Conservation (phyloP, 164 flowering plant species). For the Chimonanthus praecox region DNA sequence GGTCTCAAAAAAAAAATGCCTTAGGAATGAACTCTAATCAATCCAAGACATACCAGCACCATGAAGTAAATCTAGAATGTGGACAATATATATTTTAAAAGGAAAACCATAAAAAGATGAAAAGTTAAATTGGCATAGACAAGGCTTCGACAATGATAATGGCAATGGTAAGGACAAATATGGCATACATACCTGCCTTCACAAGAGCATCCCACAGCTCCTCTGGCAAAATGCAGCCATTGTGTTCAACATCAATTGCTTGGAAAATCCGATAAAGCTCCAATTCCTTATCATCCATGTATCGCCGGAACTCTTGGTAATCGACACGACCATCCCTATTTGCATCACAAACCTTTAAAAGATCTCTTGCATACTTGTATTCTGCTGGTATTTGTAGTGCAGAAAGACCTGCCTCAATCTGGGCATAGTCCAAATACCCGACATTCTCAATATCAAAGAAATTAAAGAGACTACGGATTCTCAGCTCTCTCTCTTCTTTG, state of each 20-base stretch:
- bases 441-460: slow-evolving; percentile 58
- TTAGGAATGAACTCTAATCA: not conserved
- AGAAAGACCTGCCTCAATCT: slow-evolving; percentile 77
- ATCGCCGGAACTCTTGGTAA: slow-evolving; percentile 70
- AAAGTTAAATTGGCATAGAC: not conserved
- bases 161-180: not conserved
- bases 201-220: slow-evolving; percentile 95
- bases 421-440: slow-evolving; percentile 67
- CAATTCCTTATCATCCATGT: slow-evolving; percentile 94
- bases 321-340: slow-evolving; percentile 81
- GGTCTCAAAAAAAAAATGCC: not conserved
- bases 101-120: not conserved
- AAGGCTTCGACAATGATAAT: not conserved
- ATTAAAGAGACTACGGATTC: slow-evolving; percentile 66
- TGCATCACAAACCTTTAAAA: slow-evolving; percentile 70
- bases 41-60: not conserved
- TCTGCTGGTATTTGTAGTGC: slow-evolving; percentile 76
- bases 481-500: slow-evolving; percentile 75
- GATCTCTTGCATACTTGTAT: slow-evolving; percentile 87
- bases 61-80: not conserved
- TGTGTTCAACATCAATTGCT: slow-evolving; percentile 92
- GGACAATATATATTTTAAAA: not conserved
- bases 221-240: slow-evolving; percentile 91
- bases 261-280: slow-evolving; percentile 89
- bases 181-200: slow-evolving; percentile 60